A percentile compares a stretch with the other conserved stretches of the same genome.
Conservation (phyloP, 2,329 filamentous ascomycete species). For the Ophiostoma quercus region DNA sequence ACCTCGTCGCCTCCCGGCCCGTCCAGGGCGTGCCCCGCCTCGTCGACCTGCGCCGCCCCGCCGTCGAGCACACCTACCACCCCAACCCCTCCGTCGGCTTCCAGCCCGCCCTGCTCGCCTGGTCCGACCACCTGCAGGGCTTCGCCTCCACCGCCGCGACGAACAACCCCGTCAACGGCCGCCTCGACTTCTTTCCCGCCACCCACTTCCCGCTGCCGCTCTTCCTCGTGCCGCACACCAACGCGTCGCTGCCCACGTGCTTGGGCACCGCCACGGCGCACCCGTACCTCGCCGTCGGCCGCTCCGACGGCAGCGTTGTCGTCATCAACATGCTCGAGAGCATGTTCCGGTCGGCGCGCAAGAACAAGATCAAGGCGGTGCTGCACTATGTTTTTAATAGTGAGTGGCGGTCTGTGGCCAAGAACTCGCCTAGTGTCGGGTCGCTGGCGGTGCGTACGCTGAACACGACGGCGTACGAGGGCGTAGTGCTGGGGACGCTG, state of each 20-base stretch:
- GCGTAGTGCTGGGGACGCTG: neutral
- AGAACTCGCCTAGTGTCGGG: neutral
- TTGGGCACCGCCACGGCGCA: constrained; percentile 48
- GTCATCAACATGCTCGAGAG: constrained; percentile 42
- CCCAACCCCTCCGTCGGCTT: constrained; percentile 47
- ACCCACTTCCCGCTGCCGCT: constrained; percentile 50
- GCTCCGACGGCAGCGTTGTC: constrained; percentile 42
- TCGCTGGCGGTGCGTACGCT: constrained; percentile 12
- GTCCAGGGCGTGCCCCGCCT: constrained; percentile 50
- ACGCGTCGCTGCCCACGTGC: constrained; percentile 38
- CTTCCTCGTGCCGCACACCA: constrained; percentile 41
- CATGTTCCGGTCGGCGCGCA: constrained; percentile 35
- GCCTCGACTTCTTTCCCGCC: constrained; percentile 49
- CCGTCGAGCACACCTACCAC: constrained; percentile 50
- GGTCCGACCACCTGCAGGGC: constrained; percentile 52
- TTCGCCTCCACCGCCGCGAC: constrained; percentile 51
- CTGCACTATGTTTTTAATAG: constrained; percentile 50
- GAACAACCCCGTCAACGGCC: constrained; percentile 48
- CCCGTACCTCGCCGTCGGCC: constrained; percentile 48
- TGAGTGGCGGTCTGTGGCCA: constrained; percentile 41
- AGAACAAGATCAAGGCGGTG: constrained; percentile 37
- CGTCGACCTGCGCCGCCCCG: constrained; percentile 49
- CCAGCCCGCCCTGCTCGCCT: constrained; percentile 50
- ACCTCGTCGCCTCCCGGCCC: constrained; percentile 51
- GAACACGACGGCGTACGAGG: neutral